These are phyloP conservation scores for Furculomyces boomerangus DNA, from an alignment of 371 early-diverging fungal species.

Conservation along the genomic window DNA sequence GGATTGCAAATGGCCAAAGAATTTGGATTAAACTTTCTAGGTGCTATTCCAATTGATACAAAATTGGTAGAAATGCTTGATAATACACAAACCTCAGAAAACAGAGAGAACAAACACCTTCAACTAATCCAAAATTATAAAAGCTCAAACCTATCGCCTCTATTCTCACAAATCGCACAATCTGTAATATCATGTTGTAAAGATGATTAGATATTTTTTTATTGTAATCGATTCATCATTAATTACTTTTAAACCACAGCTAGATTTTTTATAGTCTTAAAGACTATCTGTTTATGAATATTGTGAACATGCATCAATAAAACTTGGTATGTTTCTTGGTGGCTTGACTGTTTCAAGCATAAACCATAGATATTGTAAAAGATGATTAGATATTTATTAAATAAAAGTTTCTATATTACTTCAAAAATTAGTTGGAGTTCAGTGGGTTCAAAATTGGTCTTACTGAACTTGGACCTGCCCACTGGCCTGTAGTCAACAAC, in stretches of 20 bases:
- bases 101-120: not conserved
- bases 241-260: no score
- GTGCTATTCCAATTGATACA: constrained; percentile 76
- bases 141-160: not conserved
- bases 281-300: no score
- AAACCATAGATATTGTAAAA: no score
- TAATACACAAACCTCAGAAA: constrained; percentile 4
- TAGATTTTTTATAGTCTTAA: no score
- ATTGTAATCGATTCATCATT: no score
- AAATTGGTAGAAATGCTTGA: constrained; percentile 21
- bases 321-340: no score
- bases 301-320: no score
- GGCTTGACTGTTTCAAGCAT: no score
- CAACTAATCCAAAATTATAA: not conserved
- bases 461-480: constrained; percentile 51
- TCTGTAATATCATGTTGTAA: not conserved
- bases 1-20: constrained; percentile 76
- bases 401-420: no score
- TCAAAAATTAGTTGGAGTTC: constrained; percentile 4
- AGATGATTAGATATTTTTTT: no score
- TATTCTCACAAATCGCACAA: not conserved
- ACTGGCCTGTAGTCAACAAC: constrained; percentile 49
- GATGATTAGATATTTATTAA: no score
- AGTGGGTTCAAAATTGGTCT: constrained; percentile 32
- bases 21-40: constrained; percentile 55